These are phyloP conservation scores for Barnettozyma hawaiiensis DNA, from an alignment of 1,139 yeast species.

Conservation along the genomic window DNA sequence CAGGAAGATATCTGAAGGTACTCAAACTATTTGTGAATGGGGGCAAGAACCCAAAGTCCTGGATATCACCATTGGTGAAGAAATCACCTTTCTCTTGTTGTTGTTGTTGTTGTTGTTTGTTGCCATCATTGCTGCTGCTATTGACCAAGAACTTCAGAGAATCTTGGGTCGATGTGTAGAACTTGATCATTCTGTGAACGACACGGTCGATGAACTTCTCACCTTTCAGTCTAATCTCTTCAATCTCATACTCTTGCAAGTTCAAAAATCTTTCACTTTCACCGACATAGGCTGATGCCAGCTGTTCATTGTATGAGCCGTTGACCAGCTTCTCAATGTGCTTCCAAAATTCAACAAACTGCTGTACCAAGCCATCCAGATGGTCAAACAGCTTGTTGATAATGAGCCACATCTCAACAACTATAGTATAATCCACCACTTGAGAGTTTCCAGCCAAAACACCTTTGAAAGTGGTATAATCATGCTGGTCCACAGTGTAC, in stretches of 20 bases:
- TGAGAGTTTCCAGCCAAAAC: conserved; percentile 20
- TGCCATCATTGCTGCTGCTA: not conserved
- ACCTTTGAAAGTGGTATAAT: conserved; percentile 23
- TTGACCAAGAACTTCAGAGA: conserved; percentile 18
- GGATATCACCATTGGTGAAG: conserved; percentile 23
- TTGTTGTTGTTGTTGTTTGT: too few relatives aligned
- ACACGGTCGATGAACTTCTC: conserved; percentile 32
- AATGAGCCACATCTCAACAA: conserved; percentile 50
- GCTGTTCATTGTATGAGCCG: conserved; percentile 37
- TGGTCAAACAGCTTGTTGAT: conserved; percentile 42
- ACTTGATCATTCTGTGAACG: conserved; percentile 30
- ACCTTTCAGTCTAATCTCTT: conserved; percentile 33
- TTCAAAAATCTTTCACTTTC: conserved; percentile 26
- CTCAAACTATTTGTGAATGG: conserved; percentile 56
- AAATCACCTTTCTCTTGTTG: conserved; percentile 14
- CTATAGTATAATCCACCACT: conserved; percentile 40
- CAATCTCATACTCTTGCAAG: conserved; percentile 34
- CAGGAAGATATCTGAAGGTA: conserved; percentile 43
- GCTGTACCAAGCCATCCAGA: conserved; percentile 27
- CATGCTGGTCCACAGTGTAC: conserved; percentile 26
- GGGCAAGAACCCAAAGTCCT: conserved; percentile 51
- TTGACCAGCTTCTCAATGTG: conserved; percentile 40
- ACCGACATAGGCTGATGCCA: conserved; percentile 27
- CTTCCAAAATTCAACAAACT: conserved; percentile 42
- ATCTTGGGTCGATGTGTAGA: conserved; percentile 34